Percentiles rank a stretch among this genome's conserved stretches.
Conservation (phyloP, 164 flowering plant genomes). For the Pachysandra terminalis region DNA sequence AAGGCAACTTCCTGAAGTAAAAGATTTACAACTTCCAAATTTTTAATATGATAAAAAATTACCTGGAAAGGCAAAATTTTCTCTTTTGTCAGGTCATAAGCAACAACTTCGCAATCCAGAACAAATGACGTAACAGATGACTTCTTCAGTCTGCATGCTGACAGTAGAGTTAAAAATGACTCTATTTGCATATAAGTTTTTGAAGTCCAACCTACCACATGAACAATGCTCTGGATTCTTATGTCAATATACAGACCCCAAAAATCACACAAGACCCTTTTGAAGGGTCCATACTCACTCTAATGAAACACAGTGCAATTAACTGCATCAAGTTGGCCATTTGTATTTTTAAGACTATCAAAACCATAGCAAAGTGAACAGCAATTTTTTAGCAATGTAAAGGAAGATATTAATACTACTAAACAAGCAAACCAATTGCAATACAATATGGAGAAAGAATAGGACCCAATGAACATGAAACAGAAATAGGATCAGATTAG, state of each 20-base stretch:
- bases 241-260: background rate
- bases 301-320: background rate
- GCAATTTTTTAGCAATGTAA: no score
- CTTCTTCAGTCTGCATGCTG: slow-evolving; percentile 69
- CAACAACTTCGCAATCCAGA: slow-evolving; percentile 95
- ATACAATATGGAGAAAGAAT: no score
- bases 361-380: no score
- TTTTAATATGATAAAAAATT: background rate
- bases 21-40: background rate
- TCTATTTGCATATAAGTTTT: background rate
- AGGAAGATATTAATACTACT: no score
- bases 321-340: no score
- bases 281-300: background rate
- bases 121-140: slow-evolving; percentile 72
- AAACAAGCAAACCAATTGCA: no score
- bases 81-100: slow-evolving; percentile 71
- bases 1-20: background rate
- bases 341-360: no score
- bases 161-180: slow-evolving; percentile 19
- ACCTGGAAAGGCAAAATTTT: slow-evolving; percentile 96
- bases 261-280: background rate
- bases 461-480: no score
- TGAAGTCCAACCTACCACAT: background rate
- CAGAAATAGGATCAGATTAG: no score
- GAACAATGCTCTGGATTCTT: background rate